phyloP scores from a whole-genome alignment of 2,329 filamentous ascomycete species.

The Coniochaeta sp. region DNA sequence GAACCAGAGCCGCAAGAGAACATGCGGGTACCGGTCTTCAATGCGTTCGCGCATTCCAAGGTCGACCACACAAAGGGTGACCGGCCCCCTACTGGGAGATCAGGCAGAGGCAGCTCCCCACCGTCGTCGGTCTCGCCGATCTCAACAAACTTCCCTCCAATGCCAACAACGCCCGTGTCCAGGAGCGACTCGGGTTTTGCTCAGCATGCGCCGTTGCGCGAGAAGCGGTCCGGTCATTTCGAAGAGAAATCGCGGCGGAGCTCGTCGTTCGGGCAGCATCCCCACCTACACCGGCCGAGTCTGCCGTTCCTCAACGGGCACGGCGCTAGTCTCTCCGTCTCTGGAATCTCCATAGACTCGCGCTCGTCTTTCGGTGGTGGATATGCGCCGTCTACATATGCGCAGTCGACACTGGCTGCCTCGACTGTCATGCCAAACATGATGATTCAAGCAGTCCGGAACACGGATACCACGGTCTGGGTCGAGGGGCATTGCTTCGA shows the following conservation, averaged over 20 bases:
- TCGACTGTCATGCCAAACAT: conserved; percentile 84
- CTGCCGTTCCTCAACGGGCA: conserved; percentile 67
- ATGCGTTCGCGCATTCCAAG: conserved; percentile 77
- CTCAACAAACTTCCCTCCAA: conserved; percentile 68
- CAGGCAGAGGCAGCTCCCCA: conserved; percentile 50
- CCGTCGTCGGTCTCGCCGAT: conserved; percentile 66
- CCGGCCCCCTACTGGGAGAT: conserved; percentile 69
- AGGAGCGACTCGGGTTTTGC: conserved; percentile 89
- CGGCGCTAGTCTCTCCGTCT: conserved; percentile 51
- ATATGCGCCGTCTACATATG: conserved; percentile 79
- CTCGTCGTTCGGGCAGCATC: conserved; percentile 84
- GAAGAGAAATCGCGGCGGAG: conserved; percentile 76
- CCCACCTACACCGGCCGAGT: conserved; percentile 62
- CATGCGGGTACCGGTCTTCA: conserved; percentile 67
- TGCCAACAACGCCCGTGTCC: conserved; percentile 73
- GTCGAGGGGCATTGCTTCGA: conserved; percentile 79
- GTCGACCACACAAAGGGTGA: conserved; percentile 58
- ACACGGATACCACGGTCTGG: conserved; percentile 76
- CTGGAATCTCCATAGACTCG: conserved; percentile 53
- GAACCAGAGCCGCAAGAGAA: conserved; percentile 49
- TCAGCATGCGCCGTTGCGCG: conserved; percentile 61
- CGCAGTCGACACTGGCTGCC: conserved; percentile 76
- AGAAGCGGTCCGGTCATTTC: conserved; percentile 93
- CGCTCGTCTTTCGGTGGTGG: conserved; percentile 60
- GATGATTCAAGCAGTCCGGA: conserved; percentile 69